Evolutionary conservation across 805 yeast genomes (phyloP).

Genomic region (Yamadazyma akitaensis): DNA sequence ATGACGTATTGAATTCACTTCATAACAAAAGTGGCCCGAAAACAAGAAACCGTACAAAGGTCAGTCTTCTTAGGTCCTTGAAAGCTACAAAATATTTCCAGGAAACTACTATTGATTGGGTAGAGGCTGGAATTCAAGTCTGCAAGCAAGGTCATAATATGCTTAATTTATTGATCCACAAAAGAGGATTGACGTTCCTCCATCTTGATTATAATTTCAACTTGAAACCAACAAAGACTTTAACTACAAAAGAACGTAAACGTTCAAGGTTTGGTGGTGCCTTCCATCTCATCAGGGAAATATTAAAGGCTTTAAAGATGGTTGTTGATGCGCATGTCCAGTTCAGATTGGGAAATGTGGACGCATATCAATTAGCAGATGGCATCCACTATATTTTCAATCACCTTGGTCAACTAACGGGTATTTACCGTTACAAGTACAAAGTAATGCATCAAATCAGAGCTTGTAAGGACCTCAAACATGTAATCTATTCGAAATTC

Average conservation of each 20-base stretch:
- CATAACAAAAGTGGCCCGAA: slow-evolving; percentile 38
- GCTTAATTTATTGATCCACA: slow-evolving; percentile 84
- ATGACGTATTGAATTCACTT: slow-evolving; percentile 66
- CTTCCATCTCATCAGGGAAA: slow-evolving; percentile 89
- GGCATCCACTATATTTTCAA: slow-evolving; percentile 87
- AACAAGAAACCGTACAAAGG: slow-evolving; percentile 46
- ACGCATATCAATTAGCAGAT: slow-evolving; percentile 92
- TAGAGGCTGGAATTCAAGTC: slow-evolving; percentile 94
- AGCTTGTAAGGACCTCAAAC: slow-evolving; percentile 93
- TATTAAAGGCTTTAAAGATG: slow-evolving; percentile 76
- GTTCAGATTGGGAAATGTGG: slow-evolving; percentile 83
- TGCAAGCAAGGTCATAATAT: slow-evolving; percentile 92
- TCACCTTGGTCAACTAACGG: slow-evolving; percentile 94
- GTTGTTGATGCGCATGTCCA: slow-evolving; percentile 94
- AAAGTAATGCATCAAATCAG: slow-evolving; percentile 98
- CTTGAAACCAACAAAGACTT: slow-evolving; percentile 91
- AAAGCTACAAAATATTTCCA: slow-evolving; percentile 84
- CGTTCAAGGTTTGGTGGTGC: slow-evolving; percentile 95
- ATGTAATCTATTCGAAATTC: slow-evolving; percentile 81
- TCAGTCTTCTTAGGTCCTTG: slow-evolving; percentile 60
- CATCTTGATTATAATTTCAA: slow-evolving; percentile 96
- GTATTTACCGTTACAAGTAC: slow-evolving; percentile 94
- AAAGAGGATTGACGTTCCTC: slow-evolving; percentile 84
- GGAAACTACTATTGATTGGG: slow-evolving; percentile 94
- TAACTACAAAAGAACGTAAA: slow-evolving; percentile 94